phyloP scores from a whole-genome alignment of 768 basidiomycete species.

The Collybiopsis confluens region DNA sequence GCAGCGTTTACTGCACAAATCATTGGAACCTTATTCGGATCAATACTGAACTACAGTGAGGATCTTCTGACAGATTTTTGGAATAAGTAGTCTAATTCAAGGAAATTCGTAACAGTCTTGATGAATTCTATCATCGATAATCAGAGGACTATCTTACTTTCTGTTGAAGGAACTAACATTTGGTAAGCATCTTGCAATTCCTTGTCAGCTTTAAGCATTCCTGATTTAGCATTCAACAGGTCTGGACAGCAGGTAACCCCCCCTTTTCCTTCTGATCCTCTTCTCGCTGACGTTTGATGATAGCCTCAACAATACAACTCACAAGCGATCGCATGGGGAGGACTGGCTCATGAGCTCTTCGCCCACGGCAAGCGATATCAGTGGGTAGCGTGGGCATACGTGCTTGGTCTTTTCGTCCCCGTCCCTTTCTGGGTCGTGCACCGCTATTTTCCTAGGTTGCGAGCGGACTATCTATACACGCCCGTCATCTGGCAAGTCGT shows the following conservation, averaged over 20 bases:
- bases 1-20: constrained; percentile 29
- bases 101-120: constrained; percentile 24
- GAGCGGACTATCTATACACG: constrained; percentile 45
- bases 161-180: constrained; percentile 50
- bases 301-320: constrained; percentile 37
- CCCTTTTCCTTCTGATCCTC: constrained; percentile 14
- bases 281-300: background rate
- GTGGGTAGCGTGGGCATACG: constrained; percentile 42
- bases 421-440: constrained; percentile 54
- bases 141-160: constrained; percentile 44
- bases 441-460: constrained; percentile 40
- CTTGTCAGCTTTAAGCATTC: background rate
- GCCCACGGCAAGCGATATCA: constrained; percentile 42
- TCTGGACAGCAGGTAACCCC: constrained; percentile 34
- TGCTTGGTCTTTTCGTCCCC: constrained; percentile 48
- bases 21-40: constrained; percentile 42
- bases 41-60: constrained; percentile 23
- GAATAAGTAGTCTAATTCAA: background rate
- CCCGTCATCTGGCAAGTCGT: constrained; percentile 32
- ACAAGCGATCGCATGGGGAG: constrained; percentile 56
- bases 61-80: constrained; percentile 44
- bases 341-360: constrained; percentile 44
- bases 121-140: constrained; percentile 51
- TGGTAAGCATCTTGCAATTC: constrained; percentile 21
- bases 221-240: constrained; percentile 23